These are phyloP conservation scores for Pelargonium fulgidum DNA, from an alignment of 441 rosid genomes.

Conservation along the genomic window DNA sequence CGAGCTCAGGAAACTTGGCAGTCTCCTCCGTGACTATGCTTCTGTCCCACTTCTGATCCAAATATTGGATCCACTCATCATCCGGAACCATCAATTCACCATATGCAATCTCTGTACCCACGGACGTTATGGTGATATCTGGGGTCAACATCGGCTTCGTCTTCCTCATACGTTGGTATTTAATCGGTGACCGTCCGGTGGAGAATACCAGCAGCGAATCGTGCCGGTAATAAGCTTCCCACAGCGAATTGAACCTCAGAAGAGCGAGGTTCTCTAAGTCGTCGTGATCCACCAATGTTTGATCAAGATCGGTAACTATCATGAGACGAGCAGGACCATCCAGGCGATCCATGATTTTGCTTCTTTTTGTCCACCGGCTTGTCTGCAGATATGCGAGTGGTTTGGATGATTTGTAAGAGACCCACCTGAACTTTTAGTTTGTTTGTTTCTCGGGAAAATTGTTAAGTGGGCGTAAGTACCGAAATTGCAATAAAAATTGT, in stretches of 20 bases:
- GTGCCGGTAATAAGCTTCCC: slow-evolving; percentile 74
- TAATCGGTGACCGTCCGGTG: slow-evolving; percentile 78
- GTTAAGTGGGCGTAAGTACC: no score
- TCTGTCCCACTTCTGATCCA: slow-evolving; percentile 73
- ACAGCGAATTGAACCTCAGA: slow-evolving; percentile 78
- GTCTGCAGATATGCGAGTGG: background rate
- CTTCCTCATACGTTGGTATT: slow-evolving; percentile 65
- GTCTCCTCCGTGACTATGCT: slow-evolving; percentile 61
- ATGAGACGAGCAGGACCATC: slow-evolving; percentile 55
- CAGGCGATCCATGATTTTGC: slow-evolving; percentile 51
- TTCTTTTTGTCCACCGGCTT: no score
- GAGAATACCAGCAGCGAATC: slow-evolving; percentile 88
- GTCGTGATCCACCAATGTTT: slow-evolving; percentile 93
- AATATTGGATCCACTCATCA: slow-evolving; percentile 66
- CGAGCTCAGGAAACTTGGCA: slow-evolving; percentile 64
- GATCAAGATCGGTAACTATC: slow-evolving; percentile 93
- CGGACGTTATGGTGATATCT: slow-evolving; percentile 82
- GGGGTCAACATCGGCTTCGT: slow-evolving; percentile 89
- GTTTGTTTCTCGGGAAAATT: no score
- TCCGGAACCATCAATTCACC: slow-evolving; percentile 73
- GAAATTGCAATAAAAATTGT: no score
- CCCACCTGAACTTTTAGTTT: no score
- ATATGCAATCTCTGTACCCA: slow-evolving; percentile 87
- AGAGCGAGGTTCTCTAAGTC: slow-evolving; percentile 74
- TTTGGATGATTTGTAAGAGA: no score